phyloP scores from a whole-genome alignment of 768 basidiomycete genomes.

The Nevesoporus exiguus region DNA sequence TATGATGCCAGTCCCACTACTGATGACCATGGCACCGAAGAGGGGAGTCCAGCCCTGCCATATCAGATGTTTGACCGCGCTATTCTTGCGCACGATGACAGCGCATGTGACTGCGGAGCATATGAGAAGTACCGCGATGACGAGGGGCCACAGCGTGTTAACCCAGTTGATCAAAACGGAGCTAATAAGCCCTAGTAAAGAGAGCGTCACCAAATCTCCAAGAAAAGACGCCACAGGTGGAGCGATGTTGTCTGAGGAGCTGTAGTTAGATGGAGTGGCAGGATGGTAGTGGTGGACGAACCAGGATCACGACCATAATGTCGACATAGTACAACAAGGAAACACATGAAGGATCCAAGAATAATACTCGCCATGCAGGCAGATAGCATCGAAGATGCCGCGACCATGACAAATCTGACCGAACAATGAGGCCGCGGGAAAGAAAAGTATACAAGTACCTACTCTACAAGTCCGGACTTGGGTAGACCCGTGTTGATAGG shows the following conservation, averaged over 20 bases:
- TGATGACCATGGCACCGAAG: slow-evolving; percentile 86
- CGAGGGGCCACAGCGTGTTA: slow-evolving; percentile 60
- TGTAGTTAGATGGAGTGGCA: background rate
- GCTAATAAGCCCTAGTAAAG: slow-evolving; percentile 74
- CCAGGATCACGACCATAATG: slow-evolving; percentile 81
- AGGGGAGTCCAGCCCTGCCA: slow-evolving; percentile 88
- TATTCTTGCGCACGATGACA: slow-evolving; percentile 60
- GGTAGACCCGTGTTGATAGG: slow-evolving; percentile 29
- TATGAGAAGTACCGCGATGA: slow-evolving; percentile 48
- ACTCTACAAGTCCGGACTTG: slow-evolving; percentile 41
- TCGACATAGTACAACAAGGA: slow-evolving; percentile 74
- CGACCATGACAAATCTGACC: slow-evolving; percentile 70
- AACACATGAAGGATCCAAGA: slow-evolving; percentile 92
- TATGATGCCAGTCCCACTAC: slow-evolving; percentile 85
- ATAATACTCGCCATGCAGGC: slow-evolving; percentile 73
- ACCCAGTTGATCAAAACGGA: slow-evolving; percentile 65
- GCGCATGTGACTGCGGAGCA: slow-evolving; percentile 50
- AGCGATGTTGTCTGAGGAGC: slow-evolving; percentile 88
- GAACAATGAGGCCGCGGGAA: slow-evolving; percentile 3
- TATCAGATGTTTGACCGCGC: slow-evolving; percentile 66
- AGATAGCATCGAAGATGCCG: slow-evolving; percentile 75
- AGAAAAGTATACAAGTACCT: slow-evolving; percentile 9
- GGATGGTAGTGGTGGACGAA: slow-evolving; percentile 26
- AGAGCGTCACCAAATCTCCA: slow-evolving; percentile 88
- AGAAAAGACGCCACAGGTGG: slow-evolving; percentile 91